Conservation (phyloP, 495 filamentous ascomycete species). For the Acidomyces sp. region DNA sequence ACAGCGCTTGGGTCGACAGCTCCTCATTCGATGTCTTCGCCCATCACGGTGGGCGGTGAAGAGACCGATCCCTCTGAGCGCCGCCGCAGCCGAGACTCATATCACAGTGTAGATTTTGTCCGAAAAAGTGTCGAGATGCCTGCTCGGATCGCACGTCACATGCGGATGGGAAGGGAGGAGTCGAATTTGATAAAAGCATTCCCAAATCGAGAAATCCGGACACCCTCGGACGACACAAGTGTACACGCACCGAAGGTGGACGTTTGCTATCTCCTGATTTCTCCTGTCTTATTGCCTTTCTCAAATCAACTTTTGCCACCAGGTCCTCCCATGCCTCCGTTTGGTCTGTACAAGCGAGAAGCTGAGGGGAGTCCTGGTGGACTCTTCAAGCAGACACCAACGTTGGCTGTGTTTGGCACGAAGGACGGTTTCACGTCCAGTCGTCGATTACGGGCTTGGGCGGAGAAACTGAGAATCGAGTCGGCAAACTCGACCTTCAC, state of each 20-base stretch:
- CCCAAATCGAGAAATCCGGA: constrained; percentile 22
- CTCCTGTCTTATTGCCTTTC: constrained; percentile 61
- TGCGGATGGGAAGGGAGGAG: background rate
- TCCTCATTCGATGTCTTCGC: constrained; percentile 7
- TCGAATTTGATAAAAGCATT: too few relatives aligned
- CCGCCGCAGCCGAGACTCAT: constrained; percentile 23
- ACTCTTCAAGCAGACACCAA: constrained; percentile 39
- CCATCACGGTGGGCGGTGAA: constrained; percentile 26
- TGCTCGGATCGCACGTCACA: constrained; percentile 5
- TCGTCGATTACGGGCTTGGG: constrained; percentile 59
- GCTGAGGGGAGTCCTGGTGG: constrained; percentile 2
- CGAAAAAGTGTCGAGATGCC: constrained; percentile 22
- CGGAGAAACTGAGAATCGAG: constrained; percentile 36
- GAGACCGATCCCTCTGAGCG: constrained; percentile 21
- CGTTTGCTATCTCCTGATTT: constrained; percentile 64
- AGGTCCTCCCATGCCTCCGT: constrained; percentile 6
- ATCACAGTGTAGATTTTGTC: constrained; percentile 19
- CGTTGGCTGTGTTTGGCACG: constrained; percentile 66
- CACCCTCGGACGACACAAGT: constrained; percentile 23
- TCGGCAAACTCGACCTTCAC: constrained; percentile 32
- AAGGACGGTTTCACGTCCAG: constrained; percentile 62
- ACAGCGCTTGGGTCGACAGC: background rate
- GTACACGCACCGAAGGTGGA: constrained; percentile 8
- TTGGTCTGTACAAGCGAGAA: background rate
- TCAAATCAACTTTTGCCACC: constrained; percentile 39